phyloP scores from a whole-genome alignment of 768 basidiomycete genomes.

The Lactifluus pinguis region DNA sequence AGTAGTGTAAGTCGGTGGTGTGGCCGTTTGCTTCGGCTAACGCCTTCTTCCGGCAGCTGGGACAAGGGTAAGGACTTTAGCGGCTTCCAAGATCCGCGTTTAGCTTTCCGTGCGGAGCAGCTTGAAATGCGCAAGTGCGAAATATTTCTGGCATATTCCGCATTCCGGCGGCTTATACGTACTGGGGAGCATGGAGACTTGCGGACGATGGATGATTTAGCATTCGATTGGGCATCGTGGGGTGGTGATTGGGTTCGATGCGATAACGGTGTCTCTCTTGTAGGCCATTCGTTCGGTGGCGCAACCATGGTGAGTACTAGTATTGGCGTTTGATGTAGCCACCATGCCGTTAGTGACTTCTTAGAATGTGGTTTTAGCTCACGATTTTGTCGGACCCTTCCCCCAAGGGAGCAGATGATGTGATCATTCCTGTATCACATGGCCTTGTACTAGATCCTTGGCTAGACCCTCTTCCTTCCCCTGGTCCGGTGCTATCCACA shows the following conservation, averaged over 20 bases:
- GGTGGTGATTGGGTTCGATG: conserved; percentile 26
- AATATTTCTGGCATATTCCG: conserved; percentile 51
- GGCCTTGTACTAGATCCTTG: conserved; percentile 74
- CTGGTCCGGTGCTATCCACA: conserved; percentile 33
- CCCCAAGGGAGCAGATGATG: conserved; percentile 27
- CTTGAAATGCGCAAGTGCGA: conserved; percentile 62
- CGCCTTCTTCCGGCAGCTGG: conserved; percentile 20
- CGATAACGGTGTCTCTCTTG: conserved; percentile 31
- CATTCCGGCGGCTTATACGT: conserved; percentile 46
- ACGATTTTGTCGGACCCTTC: conserved; percentile 46
- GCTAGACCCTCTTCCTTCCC: conserved; percentile 65
- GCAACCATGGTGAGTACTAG: conserved; percentile 38
- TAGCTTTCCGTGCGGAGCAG: conserved; percentile 56
- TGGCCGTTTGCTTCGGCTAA: neutral
- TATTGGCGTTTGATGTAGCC: neutral
- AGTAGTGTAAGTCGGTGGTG: conserved; percentile 36
- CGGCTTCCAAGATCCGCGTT: conserved; percentile 18
- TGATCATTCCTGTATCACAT: conserved; percentile 43
- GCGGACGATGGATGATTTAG: conserved; percentile 40
- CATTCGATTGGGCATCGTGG: conserved; percentile 39
- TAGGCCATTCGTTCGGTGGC: conserved; percentile 51
- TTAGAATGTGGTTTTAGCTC: conserved; percentile 31
- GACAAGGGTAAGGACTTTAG: conserved; percentile 22
- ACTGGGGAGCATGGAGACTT: conserved; percentile 19
- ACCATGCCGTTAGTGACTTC: neutral